Evolutionary conservation across 805 yeast genomes (phyloP).

Genomic region (Lachancea kluyveri): DNA sequence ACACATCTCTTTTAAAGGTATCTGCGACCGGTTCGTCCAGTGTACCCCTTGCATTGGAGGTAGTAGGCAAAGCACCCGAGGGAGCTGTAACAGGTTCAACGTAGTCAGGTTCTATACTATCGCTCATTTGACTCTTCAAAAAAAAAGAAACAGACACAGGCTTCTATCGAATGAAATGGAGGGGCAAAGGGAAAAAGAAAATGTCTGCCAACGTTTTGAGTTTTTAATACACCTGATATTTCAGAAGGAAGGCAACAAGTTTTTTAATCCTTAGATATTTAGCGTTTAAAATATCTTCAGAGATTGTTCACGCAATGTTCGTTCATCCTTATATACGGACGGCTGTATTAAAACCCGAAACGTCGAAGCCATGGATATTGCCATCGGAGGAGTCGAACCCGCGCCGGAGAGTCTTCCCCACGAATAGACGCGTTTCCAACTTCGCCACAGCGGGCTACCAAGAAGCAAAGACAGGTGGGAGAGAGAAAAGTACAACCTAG

Average conservation of each 20-base stretch:
- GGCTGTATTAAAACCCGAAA: too few relatives aligned
- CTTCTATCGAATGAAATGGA: constrained; percentile 1
- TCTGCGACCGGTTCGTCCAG: constrained; percentile 26
- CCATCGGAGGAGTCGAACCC: too few relatives aligned
- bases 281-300: constrained; percentile 24
- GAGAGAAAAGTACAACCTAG: too few relatives aligned
- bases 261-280: constrained; percentile 30
- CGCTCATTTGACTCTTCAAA: constrained; percentile 5
- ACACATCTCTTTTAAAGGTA: constrained; percentile 28
- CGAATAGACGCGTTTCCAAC: too few relatives aligned
- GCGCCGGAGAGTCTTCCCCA: too few relatives aligned
- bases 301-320: constrained; percentile 36
- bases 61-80: too few relatives aligned
- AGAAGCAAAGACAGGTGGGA: too few relatives aligned
- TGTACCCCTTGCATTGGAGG: constrained; percentile 22
- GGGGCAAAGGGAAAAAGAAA: too few relatives aligned
- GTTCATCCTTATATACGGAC: too few relatives aligned
- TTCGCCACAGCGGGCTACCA: too few relatives aligned
- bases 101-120: constrained; percentile 24
- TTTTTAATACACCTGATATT: constrained; percentile 5
- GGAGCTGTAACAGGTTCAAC: constrained; percentile 21
- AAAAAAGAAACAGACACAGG: not conserved
- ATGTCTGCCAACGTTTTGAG: not conserved
- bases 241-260: constrained; percentile 39
- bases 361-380: too few relatives aligned